Evolutionary conservation across 768 basidiomycete species (phyloP).

Genomic region (Leccinum fibrillosum): DNA sequence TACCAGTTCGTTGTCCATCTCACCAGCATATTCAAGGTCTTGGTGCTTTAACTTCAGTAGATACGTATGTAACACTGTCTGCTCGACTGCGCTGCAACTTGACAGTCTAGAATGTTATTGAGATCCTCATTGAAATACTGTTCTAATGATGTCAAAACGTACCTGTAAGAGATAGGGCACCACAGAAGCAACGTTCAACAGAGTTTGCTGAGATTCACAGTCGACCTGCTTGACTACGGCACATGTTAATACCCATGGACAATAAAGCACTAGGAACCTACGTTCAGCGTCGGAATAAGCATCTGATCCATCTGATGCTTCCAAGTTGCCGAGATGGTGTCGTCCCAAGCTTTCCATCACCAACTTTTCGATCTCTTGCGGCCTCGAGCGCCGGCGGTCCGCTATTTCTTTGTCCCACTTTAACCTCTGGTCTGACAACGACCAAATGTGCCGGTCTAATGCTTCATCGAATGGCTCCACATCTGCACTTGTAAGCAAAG

Average conservation of each 20-base stretch:
- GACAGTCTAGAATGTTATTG: slow-evolving; percentile 36
- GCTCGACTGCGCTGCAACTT: slow-evolving; percentile 51
- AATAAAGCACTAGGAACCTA: slow-evolving; percentile 1
- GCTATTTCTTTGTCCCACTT: slow-evolving; percentile 75
- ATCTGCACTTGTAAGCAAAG: slow-evolving; percentile 35
- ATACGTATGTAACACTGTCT: slow-evolving; percentile 41
- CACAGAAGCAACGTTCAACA: slow-evolving; percentile 37
- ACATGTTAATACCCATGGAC: slow-evolving; percentile 1
- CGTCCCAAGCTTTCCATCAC: slow-evolving; percentile 38
- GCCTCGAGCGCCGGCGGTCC: slow-evolving; percentile 60
- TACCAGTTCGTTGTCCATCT: neutral
- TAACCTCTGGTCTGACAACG: slow-evolving; percentile 68
- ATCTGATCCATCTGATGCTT: slow-evolving; percentile 15
- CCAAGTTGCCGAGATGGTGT: slow-evolving; percentile 31
- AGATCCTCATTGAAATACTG: neutral
- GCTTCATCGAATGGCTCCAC: slow-evolving; percentile 85
- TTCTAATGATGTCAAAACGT: slow-evolving; percentile 6
- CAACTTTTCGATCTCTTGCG: slow-evolving; percentile 46
- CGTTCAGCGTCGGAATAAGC: slow-evolving; percentile 1
- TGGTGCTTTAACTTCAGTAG: slow-evolving; percentile 48
- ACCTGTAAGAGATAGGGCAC: slow-evolving; percentile 54
- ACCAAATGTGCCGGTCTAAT: slow-evolving; percentile 80
- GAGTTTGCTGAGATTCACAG: slow-evolving; percentile 21
- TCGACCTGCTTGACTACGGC: slow-evolving; percentile 21
- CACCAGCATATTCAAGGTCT: slow-evolving; percentile 35